Conservation (phyloP, 441 rosid species). For the Bruguiera hainesii region DNA sequence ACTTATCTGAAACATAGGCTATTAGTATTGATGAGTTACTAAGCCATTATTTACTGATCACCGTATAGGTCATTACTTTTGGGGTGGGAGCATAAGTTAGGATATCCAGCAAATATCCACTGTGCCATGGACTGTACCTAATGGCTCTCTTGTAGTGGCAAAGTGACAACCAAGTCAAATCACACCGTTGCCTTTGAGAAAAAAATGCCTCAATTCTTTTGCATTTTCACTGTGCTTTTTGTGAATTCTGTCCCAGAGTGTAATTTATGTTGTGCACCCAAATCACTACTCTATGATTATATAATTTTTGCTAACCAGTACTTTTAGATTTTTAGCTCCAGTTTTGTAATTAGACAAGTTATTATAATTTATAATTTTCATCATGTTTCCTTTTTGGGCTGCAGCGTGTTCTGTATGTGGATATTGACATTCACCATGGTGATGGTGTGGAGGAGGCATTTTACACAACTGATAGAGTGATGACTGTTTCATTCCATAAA, state of each 20-base stretch:
- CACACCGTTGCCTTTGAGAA: no score
- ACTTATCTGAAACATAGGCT: background rate
- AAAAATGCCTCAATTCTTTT: no score
- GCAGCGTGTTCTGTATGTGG: constrained; percentile 79
- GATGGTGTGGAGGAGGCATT: constrained; percentile 84
- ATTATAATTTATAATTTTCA: background rate
- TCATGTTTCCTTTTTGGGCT: constrained; percentile 9
- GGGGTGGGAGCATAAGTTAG: no score
- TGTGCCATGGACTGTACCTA: no score
- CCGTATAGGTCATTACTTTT: no score
- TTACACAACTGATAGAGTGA: constrained; percentile 73
- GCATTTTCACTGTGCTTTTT: background rate
- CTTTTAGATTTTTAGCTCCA: background rate
- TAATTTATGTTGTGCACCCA: background rate
- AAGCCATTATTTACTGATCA: no score
- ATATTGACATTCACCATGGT: constrained; percentile 81
- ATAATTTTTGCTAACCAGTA: no score
- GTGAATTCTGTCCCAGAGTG: background rate
- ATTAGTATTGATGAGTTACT: background rate
- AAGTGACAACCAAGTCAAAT: no score
- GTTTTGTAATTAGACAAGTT: background rate
- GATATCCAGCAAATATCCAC: no score
- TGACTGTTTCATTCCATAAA: constrained; percentile 80
- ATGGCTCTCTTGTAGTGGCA: no score
- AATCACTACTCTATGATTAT: background rate